phyloP scores from a whole-genome alignment of 106 monocot species.

The Amphibolis antarctica region DNA sequence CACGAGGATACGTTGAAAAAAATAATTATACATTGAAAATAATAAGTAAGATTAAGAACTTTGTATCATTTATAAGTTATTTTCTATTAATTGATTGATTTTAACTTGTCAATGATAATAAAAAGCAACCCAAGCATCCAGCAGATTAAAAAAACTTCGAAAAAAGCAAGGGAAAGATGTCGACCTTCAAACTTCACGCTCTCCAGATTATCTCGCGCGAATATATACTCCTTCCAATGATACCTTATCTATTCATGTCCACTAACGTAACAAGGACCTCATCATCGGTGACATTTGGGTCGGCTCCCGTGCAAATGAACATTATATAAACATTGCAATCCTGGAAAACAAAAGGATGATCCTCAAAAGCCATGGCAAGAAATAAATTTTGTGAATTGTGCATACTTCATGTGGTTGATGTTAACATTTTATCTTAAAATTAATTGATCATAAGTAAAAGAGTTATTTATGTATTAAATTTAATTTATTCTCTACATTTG shows the following conservation, averaged over 20 bases:
- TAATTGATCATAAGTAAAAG: too few species aligned
- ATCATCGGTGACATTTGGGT: constrained; percentile 28
- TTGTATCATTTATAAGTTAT: too few species aligned
- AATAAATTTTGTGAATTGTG: too few species aligned
- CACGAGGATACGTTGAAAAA: too few species aligned
- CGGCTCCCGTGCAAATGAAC: constrained; percentile 37
- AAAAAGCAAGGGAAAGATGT: neutral
- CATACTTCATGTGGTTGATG: too few species aligned
- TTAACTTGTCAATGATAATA: too few species aligned
- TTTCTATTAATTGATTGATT: too few species aligned
- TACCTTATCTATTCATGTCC: constrained; percentile 33
- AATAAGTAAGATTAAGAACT: too few species aligned
- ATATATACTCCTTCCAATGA: neutral
- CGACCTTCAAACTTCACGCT: neutral
- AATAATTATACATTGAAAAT: too few species aligned
- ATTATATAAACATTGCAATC: constrained; percentile 47
- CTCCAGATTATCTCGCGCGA: neutral
- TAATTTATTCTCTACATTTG: too few species aligned
- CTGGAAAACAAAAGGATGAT: constrained; percentile 18
- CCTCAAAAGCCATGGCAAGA: neutral
- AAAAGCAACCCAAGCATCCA: neutral
- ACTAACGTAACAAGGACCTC: constrained; percentile 49
- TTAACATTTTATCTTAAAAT: too few species aligned
- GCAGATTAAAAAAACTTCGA: neutral
- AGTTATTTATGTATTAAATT: too few species aligned